Conservation (phyloP, 1,139 yeast genomes). For the Saccharomyces uvarum region DNA sequence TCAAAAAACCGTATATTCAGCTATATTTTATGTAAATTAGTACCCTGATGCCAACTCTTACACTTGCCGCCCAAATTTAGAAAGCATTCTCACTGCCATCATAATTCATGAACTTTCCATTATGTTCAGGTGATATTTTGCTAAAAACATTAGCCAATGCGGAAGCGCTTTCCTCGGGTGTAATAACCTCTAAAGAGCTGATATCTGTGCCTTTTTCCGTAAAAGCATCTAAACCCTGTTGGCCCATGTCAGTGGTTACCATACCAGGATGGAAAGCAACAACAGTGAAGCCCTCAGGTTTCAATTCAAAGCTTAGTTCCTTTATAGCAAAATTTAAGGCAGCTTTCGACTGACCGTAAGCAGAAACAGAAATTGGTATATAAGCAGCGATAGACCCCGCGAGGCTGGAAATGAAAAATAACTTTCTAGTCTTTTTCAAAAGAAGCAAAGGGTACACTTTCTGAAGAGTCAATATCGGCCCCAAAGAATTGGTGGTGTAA, state of each 20-base stretch:
- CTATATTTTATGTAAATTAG: no score
- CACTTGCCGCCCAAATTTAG: neutral
- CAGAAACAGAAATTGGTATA: conserved; percentile 12
- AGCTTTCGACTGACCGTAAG: conserved; percentile 36
- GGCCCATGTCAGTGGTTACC: conserved; percentile 30
- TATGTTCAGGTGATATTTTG: neutral
- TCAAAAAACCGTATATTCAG: no score
- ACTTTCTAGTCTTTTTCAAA: conserved; percentile 15
- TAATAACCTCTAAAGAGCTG: neutral
- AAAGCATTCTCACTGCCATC: neutral
- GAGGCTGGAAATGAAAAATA: conserved; percentile 22
- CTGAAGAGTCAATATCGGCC: conserved; percentile 22
- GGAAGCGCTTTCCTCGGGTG: neutral
- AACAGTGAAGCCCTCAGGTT: conserved; percentile 23
- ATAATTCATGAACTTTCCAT: neutral
- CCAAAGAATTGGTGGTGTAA: conserved; percentile 21
- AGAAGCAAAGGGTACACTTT: conserved; percentile 21
- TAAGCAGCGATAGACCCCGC: conserved; percentile 22
- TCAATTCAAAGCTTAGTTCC: conserved; percentile 23
- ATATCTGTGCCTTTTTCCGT: neutral
- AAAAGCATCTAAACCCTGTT: neutral
- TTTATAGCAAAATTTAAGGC: conserved; percentile 30
- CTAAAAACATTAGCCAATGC: neutral
- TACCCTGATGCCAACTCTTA: neutral
- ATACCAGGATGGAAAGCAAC: conserved; percentile 33